Conservation (phyloP, 306 rosid genomes). For the Lathyrus aphaca region DNA sequence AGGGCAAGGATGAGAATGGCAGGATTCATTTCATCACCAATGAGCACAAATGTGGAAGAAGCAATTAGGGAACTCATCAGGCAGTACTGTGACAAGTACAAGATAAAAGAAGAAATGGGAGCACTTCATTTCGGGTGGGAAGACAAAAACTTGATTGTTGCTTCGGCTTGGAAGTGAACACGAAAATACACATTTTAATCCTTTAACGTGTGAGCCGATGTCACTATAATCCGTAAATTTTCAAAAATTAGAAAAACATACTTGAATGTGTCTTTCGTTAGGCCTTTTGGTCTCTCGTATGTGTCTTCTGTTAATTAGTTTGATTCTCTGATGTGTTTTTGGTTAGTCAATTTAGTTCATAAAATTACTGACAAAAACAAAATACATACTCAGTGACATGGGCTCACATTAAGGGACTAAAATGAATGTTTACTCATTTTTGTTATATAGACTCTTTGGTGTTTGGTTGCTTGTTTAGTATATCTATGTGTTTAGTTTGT, state of each 20-base stretch:
- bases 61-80: conserved; percentile 57
- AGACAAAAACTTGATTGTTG: conserved; percentile 78
- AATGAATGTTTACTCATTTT: background rate
- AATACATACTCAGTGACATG: background rate
- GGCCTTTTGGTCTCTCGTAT: background rate
- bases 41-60: conserved; percentile 51
- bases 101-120: conserved; percentile 73
- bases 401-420: background rate
- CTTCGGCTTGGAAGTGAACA: conserved; percentile 89
- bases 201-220: background rate
- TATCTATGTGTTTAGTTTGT: conserved; percentile 42
- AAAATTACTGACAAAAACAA: background rate
- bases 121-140: conserved; percentile 92
- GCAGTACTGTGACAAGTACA: conserved; percentile 74
- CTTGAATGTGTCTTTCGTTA: background rate
- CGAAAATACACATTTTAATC: background rate
- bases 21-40: conserved; percentile 70
- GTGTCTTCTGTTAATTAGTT: background rate
- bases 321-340: background rate
- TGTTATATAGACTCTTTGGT: conserved; percentile 10
- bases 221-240: background rate
- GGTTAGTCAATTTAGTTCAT: background rate
- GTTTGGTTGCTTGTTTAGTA: conserved; percentile 40
- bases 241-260: background rate
- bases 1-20: conserved; percentile 94